Percentiles rank a stretch among this genome's conserved stretches.
Evolutionary conservation across 2,329 filamentous ascomycete genomes (phyloP).

Genomic region (Curvularia sp.): DNA sequence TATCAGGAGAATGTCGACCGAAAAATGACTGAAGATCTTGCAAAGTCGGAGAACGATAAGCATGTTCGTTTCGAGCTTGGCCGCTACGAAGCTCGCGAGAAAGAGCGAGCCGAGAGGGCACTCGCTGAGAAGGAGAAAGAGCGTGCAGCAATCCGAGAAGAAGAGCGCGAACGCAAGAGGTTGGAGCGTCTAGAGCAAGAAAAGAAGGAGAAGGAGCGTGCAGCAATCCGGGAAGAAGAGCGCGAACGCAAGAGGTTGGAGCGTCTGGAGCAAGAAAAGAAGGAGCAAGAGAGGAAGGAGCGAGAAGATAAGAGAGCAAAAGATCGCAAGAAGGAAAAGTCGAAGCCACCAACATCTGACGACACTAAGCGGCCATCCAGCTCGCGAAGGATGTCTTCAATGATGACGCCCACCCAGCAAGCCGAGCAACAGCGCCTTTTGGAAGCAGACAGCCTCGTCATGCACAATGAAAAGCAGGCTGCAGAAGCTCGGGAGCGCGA

Average conservation of each 20-base stretch:
- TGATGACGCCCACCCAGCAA: slow-evolving; percentile 26
- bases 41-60: slow-evolving; percentile 31
- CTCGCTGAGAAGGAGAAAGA: slow-evolving; percentile 32
- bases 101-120: slow-evolving; percentile 31
- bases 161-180: slow-evolving; percentile 28
- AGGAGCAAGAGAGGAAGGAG: slow-evolving; percentile 13
- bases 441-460: slow-evolving; percentile 29
- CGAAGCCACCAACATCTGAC: slow-evolving; percentile 28
- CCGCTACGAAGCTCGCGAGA: slow-evolving; percentile 31
- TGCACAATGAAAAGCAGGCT: slow-evolving; percentile 33
- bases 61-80: slow-evolving; percentile 40
- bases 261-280: slow-evolving; percentile 12
- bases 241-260: slow-evolving; percentile 7
- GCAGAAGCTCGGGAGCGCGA: slow-evolving; percentile 38
- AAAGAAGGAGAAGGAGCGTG: slow-evolving; percentile 27
- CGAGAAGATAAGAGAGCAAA: slow-evolving; percentile 16
- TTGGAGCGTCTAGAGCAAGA: slow-evolving; percentile 26
- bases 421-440: slow-evolving; percentile 31
- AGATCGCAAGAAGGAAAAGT: slow-evolving; percentile 29
- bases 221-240: slow-evolving; percentile 13
- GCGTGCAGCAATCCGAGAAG: slow-evolving; percentile 28
- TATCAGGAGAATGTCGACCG: slow-evolving; percentile 38
- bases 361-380: slow-evolving; percentile 24
- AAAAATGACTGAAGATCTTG: slow-evolving; percentile 20
- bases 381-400: slow-evolving; percentile 32